Evolutionary conservation across 495 filamentous ascomycete genomes (phyloP).

Genomic region (Xylaria longipes): DNA sequence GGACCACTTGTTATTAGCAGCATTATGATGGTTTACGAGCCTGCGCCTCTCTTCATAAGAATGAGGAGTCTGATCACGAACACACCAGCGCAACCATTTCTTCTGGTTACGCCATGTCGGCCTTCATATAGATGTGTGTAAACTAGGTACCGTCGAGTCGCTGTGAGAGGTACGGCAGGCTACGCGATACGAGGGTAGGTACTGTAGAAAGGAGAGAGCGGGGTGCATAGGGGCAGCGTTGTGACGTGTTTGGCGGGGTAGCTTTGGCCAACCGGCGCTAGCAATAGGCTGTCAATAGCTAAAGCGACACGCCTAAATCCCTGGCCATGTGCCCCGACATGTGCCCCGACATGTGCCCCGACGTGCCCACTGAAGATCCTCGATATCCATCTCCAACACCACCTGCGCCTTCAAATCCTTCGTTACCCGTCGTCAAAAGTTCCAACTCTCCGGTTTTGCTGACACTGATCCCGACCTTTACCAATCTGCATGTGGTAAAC

Average conservation of each 20-base stretch:
- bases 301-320: not conserved
- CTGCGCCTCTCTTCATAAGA: not conserved
- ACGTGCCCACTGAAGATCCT: not conserved
- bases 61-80: not conserved
- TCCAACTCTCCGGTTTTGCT: not conserved
- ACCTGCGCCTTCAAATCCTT: not conserved
- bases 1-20: not conserved
- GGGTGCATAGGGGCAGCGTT: not conserved
- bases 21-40: not conserved
- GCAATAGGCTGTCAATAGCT: not conserved
- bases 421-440: not conserved
- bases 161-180: too few species aligned
- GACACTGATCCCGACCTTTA: not conserved
- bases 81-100: not conserved
- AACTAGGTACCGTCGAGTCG: too few species aligned
- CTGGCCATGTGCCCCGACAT: not conserved
- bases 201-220: too few species aligned
- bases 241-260: conserved; percentile 20
- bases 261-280: not conserved
- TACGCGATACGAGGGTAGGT: too few species aligned
- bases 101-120: not conserved
- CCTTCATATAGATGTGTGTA: not conserved
- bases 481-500: not conserved
- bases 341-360: not conserved
- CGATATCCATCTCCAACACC: not conserved